Base-by-base conservation (phyloP, 1,284 basidiomycete species). In the Ceratobasidium papillatum region DNA sequence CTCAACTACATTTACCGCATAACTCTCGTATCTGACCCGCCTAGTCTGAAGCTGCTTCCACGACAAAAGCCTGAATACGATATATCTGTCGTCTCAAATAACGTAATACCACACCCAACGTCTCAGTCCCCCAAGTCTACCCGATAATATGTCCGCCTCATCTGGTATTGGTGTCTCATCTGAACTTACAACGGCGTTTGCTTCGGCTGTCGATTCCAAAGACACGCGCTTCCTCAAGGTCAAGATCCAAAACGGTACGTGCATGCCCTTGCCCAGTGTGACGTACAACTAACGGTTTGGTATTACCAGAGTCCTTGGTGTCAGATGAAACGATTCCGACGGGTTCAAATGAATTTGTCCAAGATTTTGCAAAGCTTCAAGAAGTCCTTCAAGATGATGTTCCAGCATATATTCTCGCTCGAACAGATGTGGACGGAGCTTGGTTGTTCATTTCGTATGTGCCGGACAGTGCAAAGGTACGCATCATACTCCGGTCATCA, bases 371-470 rank as follows among this genome's bases (percentile, higher is more conserved):
- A 1, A 83, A 83, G 66, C 85, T 94, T 3, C 87, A 88, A 77
- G 83, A 84, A 36, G 79, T 90, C 27, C 81, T 94, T 0, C 84
- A 89, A 47, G 87, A 90, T 36, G 82, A 87, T 74, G 80, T 83
- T 1, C 92, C 92, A 34, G 89, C 91, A n/a, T 94, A 93, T 80
- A 81, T 94, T 45, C 87, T 94, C 22, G 87, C 86, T 8, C 87
- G 88, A 74, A 80, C 89, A 34, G 91, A 92, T 78, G 84, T 89
- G 17, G 52, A 86, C 0, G 80, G 85, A 0, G 87, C 90, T 76
- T 94, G 92, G 92, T 82, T 93, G 36, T 85, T 86, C 1, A 87
- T 94, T 75, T 89, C 84, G 79, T 94, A 93, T 79, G 91, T 94
- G 9, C 92, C 92, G 1, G 92, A 94, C 75, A 81, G 84, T 32